phyloP scores from a whole-genome alignment of 2,329 filamentous ascomycete genomes.

The Alternaria alternata region DNA sequence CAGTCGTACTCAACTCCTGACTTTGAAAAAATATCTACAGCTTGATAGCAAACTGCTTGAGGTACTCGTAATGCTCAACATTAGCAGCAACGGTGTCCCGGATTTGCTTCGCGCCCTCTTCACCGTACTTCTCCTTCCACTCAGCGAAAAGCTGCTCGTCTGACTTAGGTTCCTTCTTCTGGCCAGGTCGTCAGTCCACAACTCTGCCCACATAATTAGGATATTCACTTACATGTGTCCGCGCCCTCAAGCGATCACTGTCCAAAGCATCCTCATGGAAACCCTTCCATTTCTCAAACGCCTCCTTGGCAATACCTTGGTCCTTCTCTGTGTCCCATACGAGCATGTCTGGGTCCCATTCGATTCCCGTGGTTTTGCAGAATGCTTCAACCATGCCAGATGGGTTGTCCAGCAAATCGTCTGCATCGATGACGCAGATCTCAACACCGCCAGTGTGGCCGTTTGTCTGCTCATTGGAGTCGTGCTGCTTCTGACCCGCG shows the following conservation, averaged over 20 bases:
- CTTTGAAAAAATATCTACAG: constrained; percentile 13
- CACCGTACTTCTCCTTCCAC: constrained; percentile 78
- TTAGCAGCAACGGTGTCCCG: constrained; percentile 75
- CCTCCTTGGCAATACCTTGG: constrained; percentile 71
- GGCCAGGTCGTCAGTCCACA: background rate
- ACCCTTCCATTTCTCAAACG: constrained; percentile 96
- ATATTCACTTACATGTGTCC: constrained; percentile 63
- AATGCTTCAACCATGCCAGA: constrained; percentile 77
- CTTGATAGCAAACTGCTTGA: constrained; percentile 78
- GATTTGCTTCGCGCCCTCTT: constrained; percentile 74
- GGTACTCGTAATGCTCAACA: constrained; percentile 77
- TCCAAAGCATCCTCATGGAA: constrained; percentile 96
- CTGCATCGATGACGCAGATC: constrained; percentile 90
- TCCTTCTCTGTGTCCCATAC: constrained; percentile 81
- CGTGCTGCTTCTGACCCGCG: constrained; percentile 55
- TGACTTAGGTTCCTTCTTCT: constrained; percentile 69
- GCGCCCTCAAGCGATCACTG: constrained; percentile 77
- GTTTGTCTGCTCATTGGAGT: constrained; percentile 43
- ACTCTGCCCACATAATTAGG: no score
- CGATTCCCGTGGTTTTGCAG: constrained; percentile 81
- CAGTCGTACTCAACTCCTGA: background rate
- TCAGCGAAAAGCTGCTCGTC: constrained; percentile 73
- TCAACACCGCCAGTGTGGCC: constrained; percentile 58
- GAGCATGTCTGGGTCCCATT: constrained; percentile 81
- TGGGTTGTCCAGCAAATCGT: constrained; percentile 90